Percentiles rank a stretch among this genome's conserved stretches.
Conservation (phyloP, 2,329 filamentous ascomycete species). For the Fusarium penzigii region DNA sequence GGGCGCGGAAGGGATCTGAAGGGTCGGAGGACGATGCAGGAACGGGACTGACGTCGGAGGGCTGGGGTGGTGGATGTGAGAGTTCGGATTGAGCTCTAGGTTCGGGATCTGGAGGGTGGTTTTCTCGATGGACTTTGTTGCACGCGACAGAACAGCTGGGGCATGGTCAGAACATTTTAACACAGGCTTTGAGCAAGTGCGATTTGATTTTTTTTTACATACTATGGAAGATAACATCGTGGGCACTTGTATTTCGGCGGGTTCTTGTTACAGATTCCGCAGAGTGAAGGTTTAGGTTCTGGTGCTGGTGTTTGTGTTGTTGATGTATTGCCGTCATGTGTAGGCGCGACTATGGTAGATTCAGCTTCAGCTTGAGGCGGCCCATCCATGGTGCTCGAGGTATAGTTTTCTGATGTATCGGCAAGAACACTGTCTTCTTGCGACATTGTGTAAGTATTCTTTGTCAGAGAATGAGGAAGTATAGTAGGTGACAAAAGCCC, state of each 20-base stretch:
- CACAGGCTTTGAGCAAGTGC: not conserved
- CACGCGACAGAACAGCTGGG: slow-evolving; percentile 61
- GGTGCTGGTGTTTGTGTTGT: slow-evolving; percentile 3
- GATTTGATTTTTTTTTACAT: slow-evolving; percentile 30
- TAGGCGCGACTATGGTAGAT: too few relatives aligned
- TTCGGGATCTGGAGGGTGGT: slow-evolving; percentile 46
- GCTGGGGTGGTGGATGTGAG: slow-evolving; percentile 4
- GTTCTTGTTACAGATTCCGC: slow-evolving; percentile 53
- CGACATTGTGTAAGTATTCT: too few relatives aligned
- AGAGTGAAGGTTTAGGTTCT: slow-evolving; percentile 33
- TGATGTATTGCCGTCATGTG: slow-evolving; percentile 1
- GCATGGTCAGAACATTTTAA: slow-evolving; percentile 1
- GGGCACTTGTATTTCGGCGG: slow-evolving; percentile 64
- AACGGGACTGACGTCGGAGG: slow-evolving; percentile 2
- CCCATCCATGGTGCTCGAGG: too few relatives aligned
- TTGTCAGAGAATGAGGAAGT: too few relatives aligned
- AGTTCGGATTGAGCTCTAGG: slow-evolving; percentile 25
- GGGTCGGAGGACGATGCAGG: slow-evolving; percentile 17
- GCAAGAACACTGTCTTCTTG: too few relatives aligned
- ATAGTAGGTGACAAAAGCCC: too few relatives aligned
- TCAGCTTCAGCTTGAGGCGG: too few relatives aligned
- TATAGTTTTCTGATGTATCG: too few relatives aligned
- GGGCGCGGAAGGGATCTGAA: slow-evolving; percentile 50
- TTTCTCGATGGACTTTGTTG: slow-evolving; percentile 53
- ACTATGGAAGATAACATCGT: slow-evolving; percentile 61